Base-by-base conservation (phyloP, 306 rosid species). In the Gastrolobium villosum region DNA sequence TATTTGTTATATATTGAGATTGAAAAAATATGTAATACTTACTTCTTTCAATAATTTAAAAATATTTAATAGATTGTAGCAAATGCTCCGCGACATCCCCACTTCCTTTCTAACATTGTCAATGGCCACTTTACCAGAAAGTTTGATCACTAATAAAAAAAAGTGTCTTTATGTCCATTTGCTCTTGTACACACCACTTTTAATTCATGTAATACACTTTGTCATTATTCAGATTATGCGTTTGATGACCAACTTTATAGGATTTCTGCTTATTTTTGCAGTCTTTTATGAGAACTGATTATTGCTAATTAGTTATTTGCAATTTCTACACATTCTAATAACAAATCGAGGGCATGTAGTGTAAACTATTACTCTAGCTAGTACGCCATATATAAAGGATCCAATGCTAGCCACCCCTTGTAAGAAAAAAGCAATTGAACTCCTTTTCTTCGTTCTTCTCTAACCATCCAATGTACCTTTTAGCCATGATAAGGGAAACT, bases 401-500 rank as follows among this genome's bases (percentile, higher is more conserved):
- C 86, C 88, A 68, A 78, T 74, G 86, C 77, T 69, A 67, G 37
- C 63, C 3, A 74, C 32, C 44, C 46, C 11, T 5, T 30, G 69
- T 14, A 32, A 30, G 10, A 61, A 44, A 64, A 53, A 52, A 2
- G 10, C 14, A 14, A 35, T 34, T 70, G 34, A 70, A 35, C 20
- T 15, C 62, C 41, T 15, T 70, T 70, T 70, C 62, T 70, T 34
- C 61, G 11, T 14, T 49, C 34, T 50, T 34, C 62, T 46, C 2
- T 31, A 48, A 70, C 14, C 60, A 68, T 13, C 39, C 72, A 68
- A 64, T 31, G 2, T 32, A 48, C 48, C 41, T 44, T 45, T 66
- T 13, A 5, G 40, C 9, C 53, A 36, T 10, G 55, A 32, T 2
- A 59, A 20, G 52, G 52, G 13, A 63, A 65, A 65, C 7, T 65